Percentiles rank a stretch among this genome's conserved stretches.
phyloP scores from a whole-genome alignment of 2,329 filamentous ascomycete species.

The Stagonosporopsis vannaccii region DNA sequence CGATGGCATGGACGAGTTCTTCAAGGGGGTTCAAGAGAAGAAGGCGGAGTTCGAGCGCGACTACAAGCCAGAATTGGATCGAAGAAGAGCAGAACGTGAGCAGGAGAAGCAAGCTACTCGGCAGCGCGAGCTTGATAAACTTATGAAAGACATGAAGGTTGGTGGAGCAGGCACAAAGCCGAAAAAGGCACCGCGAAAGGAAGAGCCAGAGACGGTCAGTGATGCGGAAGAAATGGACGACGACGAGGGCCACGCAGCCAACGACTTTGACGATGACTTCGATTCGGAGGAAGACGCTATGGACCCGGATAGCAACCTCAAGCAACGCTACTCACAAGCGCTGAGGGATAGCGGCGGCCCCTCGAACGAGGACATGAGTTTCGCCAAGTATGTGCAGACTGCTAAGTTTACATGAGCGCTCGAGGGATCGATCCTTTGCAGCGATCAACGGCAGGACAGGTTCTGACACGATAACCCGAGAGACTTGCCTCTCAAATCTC shows the following conservation, averaged over 20 bases:
- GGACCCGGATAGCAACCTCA: conserved; percentile 68
- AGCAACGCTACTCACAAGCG: conserved; percentile 78
- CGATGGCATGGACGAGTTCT: conserved; percentile 91
- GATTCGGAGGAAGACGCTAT: conserved; percentile 65
- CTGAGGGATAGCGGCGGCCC: conserved; percentile 60
- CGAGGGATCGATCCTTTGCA: background rate
- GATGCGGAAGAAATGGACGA: conserved; percentile 61
- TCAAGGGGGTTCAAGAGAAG: conserved; percentile 86
- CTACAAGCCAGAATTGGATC: conserved; percentile 91
- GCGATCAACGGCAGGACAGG: background rate
- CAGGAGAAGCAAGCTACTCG: conserved; percentile 74
- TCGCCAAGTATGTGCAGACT: conserved; percentile 57
- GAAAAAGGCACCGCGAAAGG: conserved; percentile 48
- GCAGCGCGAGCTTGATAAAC: conserved; percentile 83
- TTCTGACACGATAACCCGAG: background rate
- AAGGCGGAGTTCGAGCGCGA: conserved; percentile 86
- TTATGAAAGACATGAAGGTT: conserved; percentile 92
- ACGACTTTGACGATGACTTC: conserved; percentile 59
- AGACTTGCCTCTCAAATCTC: background rate
- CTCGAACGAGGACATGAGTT: conserved; percentile 59
- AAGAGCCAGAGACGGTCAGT: conserved; percentile 60
- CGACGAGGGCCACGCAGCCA: conserved; percentile 42
- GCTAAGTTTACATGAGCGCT: conserved; percentile 44
- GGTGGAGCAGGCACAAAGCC: conserved; percentile 40
- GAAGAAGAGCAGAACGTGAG: conserved; percentile 76